A percentile compares a stretch with the other conserved stretches of the same genome.
Evolutionary conservation across 306 rosid genomes (phyloP).

Genomic region (Spatholobus suberectus): DNA sequence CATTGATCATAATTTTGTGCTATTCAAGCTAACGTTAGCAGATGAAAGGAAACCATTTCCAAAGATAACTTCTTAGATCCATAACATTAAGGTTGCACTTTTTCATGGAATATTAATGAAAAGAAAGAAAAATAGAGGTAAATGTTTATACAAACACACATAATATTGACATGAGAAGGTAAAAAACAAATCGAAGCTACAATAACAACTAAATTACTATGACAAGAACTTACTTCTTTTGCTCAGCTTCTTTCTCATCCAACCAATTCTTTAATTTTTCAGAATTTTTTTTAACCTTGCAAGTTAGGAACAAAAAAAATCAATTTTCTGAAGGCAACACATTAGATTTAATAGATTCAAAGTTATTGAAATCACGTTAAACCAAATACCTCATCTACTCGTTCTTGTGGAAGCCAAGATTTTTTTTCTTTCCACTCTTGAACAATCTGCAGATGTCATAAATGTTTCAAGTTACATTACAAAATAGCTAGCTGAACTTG

Average conservation of each 20-base stretch:
- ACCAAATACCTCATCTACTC: conserved; percentile 71
- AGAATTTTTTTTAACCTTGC: conserved; percentile 65
- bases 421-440: conserved; percentile 76
- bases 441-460: conserved; percentile 64
- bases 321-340: conserved; percentile 31
- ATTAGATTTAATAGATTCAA: conserved; percentile 2
- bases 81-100: not conserved
- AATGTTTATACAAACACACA: conserved; percentile 6
- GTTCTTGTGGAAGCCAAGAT: conserved; percentile 83
- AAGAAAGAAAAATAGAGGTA: not conserved
- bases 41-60: conserved; percentile 14
- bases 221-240: conserved; percentile 70
- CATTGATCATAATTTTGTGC: not conserved
- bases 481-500: conserved; percentile 23
- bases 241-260: conserved; percentile 85
- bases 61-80: conserved; percentile 1
- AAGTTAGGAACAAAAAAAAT: conserved; percentile 50
- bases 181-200: not conserved
- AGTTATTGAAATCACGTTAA: conserved; percentile 21
- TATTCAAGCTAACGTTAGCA: not conserved
- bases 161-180: not conserved
- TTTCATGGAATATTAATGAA: conserved; percentile 1
- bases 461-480: conserved; percentile 27
- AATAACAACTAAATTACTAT: conserved; percentile 5
- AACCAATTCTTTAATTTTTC: conserved; percentile 82